These are phyloP conservation scores for Asterophora parasitica DNA, from an alignment of 768 basidiomycete genomes.

Conservation along the genomic window DNA sequence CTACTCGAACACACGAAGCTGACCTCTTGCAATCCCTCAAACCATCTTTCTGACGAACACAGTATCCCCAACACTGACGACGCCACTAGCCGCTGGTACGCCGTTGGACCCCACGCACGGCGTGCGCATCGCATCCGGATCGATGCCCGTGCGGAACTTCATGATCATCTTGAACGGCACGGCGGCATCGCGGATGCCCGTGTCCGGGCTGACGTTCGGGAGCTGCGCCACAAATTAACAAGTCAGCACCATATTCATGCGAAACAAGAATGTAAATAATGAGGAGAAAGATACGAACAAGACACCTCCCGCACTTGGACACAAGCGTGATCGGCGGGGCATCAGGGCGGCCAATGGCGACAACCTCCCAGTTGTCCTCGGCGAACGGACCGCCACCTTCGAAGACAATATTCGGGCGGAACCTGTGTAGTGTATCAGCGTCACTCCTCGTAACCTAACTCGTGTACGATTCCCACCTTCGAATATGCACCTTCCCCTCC, in stretches of 20 bases:
- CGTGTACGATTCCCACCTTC: constrained; percentile 9
- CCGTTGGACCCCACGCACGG: constrained; percentile 70
- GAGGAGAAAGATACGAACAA: constrained; percentile 39
- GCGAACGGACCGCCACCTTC: constrained; percentile 64
- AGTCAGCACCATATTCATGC: neutral
- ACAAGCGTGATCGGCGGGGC: constrained; percentile 53
- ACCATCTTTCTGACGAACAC: constrained; percentile 44
- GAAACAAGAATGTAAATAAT: neutral
- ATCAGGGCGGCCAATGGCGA: constrained; percentile 42
- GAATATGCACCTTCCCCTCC: constrained; percentile 8
- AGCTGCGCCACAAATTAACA: constrained; percentile 43
- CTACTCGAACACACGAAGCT: too few relatives aligned
- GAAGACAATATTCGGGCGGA: constrained; percentile 74
- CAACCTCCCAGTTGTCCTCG: constrained; percentile 67
- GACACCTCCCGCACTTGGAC: constrained; percentile 64
- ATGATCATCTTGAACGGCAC: constrained; percentile 74
- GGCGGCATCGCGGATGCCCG: constrained; percentile 61
- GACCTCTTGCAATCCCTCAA: too few relatives aligned
- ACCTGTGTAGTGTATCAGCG: constrained; percentile 35
- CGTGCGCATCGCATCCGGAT: constrained; percentile 41
- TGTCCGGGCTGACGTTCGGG: constrained; percentile 65
- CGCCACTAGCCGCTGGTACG: constrained; percentile 44
- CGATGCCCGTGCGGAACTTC: constrained; percentile 64
- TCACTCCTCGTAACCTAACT: too few relatives aligned
- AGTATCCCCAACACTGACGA: constrained; percentile 56